phyloP scores from a whole-genome alignment of 768 basidiomycete genomes.

The Amanita exitialis region DNA sequence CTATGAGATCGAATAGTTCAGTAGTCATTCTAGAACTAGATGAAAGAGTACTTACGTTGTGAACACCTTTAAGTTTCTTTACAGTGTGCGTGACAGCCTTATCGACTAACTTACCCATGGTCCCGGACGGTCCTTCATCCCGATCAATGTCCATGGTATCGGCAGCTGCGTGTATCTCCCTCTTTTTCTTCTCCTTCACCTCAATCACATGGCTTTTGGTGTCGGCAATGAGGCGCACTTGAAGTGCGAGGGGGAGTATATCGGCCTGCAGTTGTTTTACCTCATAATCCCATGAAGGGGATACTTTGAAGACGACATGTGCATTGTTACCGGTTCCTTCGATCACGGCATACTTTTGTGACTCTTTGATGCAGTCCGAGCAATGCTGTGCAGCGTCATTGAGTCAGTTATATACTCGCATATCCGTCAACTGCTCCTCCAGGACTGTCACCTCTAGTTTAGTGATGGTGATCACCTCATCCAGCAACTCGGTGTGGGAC shows the following conservation, averaged over 20 bases:
- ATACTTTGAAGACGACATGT: no score
- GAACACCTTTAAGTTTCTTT: neutral
- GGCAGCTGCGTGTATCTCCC: neutral
- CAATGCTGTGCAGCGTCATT: no score
- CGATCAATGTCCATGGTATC: neutral
- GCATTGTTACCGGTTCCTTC: neutral
- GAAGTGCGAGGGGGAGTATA: no score
- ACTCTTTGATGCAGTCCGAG: neutral
- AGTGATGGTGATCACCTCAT: neutral
- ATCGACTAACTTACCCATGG: neutral
- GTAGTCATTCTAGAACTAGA: neutral
- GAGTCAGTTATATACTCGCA: neutral
- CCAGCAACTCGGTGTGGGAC: neutral
- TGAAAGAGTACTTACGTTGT: neutral
- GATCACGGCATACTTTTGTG: neutral
- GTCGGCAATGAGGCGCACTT: no score
- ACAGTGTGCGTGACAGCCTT: neutral
- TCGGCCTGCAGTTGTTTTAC: no score
- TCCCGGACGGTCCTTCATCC: neutral
- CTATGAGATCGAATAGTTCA: no score
- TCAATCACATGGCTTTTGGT: no score
- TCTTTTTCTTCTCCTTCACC: no score
- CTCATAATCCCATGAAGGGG: no score
- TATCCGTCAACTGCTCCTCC: neutral
- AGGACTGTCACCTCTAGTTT: neutral